Conservation (phyloP, 495 filamentous ascomycete genomes). For the Neurospora tetraspora region DNA sequence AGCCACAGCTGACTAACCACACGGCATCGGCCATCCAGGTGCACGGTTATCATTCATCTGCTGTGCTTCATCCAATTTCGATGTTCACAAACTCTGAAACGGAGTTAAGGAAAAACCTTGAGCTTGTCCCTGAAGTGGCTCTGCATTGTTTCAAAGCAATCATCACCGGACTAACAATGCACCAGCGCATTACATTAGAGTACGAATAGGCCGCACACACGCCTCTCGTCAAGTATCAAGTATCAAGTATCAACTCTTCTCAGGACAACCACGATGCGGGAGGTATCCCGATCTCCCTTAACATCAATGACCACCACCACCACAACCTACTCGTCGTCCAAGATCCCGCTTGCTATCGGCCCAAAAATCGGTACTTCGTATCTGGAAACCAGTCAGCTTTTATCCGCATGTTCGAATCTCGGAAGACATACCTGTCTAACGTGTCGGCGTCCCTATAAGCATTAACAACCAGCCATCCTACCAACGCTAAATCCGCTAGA, state of each 20-base stretch:
- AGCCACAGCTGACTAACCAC: conserved; percentile 7
- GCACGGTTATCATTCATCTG: neutral
- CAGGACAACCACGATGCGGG: neutral
- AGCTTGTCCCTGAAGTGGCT: neutral
- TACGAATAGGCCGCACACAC: neutral
- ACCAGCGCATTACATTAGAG: neutral
- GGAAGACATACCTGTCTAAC: conserved; percentile 55
- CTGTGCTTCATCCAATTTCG: neutral
- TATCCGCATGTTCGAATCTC: neutral
- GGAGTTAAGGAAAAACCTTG: neutral
- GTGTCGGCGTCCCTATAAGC: conserved; percentile 88
- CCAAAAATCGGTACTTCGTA: conserved; percentile 87
- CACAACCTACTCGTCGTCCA: conserved; percentile 69
- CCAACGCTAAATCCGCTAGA: conserved; percentile 61
- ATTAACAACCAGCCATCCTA: conserved; percentile 63
- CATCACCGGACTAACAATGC: neutral
- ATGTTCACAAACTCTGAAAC: neutral
- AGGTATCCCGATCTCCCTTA: neutral
- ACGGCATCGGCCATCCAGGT: neutral
- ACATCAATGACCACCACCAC: neutral
- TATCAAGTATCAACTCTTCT: neutral
- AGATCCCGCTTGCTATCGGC: conserved; percentile 72
- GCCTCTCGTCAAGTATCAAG: neutral
- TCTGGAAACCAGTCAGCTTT: conserved; percentile 24
- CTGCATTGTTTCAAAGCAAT: neutral